Evolutionary conservation across 768 basidiomycete genomes (phyloP), one percentile per base, ranked within the genome.

Genomic region (Phlegmacium glaucopus): DNA sequence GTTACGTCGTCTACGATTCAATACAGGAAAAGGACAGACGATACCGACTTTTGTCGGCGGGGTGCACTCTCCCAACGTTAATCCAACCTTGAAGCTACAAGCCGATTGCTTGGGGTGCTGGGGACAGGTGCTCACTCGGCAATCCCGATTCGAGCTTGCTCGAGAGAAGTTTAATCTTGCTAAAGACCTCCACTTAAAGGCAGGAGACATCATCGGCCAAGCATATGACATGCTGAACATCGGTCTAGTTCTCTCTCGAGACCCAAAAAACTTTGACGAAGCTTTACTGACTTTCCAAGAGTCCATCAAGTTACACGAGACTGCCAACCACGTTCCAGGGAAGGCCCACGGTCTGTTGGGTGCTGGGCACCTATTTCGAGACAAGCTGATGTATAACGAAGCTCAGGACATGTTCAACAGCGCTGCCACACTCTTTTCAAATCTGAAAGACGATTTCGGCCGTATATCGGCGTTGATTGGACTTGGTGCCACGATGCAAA

Each of bases 201-300:
- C 51, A 0, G 54, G 55, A 9, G 63, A 64, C 48, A 22, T 47
- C 8, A 42, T 46, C 7, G 64, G 64, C 6, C 57, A 62, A 11
- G 66, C 62, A 12, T 62, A 61, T 25, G 64, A 65, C 36, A 48
- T 60, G 6, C 53, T 64, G 25, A 66, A 66, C 42, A 46, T 64
- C 7, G 64, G 54, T 4, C 50, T 58, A 15, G 49, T 61, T 1
- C 36, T 57, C n/a, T 54, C 54, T 26, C 45, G 56, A 36, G 27
- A 51, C 9, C 25, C 39, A 29, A 12, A n/a, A 3, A 39, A 44
- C 6, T 27, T 44, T 12, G 48, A 48, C 18, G 48, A 52, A 25
- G 56, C 63, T 12, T 18, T 54, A 41, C 39, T 30, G 12, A 41
- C 45, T 16, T 59, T 63, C 18, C 22, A 37, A 12, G 44, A 45